These are phyloP conservation scores for Streptanthus diversifolius DNA, from an alignment of 345 rosid genomes.

Conservation along the genomic window DNA sequence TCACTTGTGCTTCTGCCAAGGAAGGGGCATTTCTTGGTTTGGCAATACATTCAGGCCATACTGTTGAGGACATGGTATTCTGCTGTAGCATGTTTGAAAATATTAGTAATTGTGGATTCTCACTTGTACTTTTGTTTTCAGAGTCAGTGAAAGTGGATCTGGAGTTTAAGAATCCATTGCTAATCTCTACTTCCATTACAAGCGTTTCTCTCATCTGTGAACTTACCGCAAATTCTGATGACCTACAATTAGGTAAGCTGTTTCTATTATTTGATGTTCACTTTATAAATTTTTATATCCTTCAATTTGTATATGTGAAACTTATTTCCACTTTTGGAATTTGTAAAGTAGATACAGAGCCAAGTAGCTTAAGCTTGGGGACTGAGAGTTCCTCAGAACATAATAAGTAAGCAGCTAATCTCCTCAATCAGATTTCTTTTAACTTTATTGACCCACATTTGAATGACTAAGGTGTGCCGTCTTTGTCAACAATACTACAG, in stretches of 20 bases:
- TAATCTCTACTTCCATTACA: slow-evolving; percentile 65
- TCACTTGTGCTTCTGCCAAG: slow-evolving; percentile 10
- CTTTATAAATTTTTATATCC: neutral
- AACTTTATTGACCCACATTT: slow-evolving; percentile 10
- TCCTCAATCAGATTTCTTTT: slow-evolving; percentile 22
- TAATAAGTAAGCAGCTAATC: slow-evolving; percentile 32
- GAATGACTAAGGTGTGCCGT: slow-evolving; percentile 20
- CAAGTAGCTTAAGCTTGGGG: slow-evolving; percentile 46
- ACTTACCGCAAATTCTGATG: slow-evolving; percentile 58
- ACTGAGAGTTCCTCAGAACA: slow-evolving; percentile 39
- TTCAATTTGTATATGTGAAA: slow-evolving; percentile 8
- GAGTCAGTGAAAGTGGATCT: slow-evolving; percentile 73
- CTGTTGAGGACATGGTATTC: slow-evolving; percentile 6
- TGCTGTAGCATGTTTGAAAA: slow-evolving; percentile 11
- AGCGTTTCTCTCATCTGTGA: slow-evolving; percentile 75
- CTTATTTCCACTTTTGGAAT: slow-evolving; percentile 26
- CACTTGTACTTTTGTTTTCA: slow-evolving; percentile 38
- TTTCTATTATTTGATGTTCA: slow-evolving; percentile 23
- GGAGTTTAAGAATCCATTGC: slow-evolving; percentile 82
- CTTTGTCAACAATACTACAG: slow-evolving; percentile 43
- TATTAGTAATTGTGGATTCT: slow-evolving; percentile 7
- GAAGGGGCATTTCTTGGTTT: slow-evolving; percentile 15
- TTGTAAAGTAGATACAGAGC: slow-evolving; percentile 39
- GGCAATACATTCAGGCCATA: slow-evolving; percentile 4
- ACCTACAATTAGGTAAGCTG: slow-evolving; percentile 49